These are phyloP conservation scores for Aurantiochytrium sp. DNA, from an alignment of 108 stramenopile species.

Conservation along the genomic window DNA sequence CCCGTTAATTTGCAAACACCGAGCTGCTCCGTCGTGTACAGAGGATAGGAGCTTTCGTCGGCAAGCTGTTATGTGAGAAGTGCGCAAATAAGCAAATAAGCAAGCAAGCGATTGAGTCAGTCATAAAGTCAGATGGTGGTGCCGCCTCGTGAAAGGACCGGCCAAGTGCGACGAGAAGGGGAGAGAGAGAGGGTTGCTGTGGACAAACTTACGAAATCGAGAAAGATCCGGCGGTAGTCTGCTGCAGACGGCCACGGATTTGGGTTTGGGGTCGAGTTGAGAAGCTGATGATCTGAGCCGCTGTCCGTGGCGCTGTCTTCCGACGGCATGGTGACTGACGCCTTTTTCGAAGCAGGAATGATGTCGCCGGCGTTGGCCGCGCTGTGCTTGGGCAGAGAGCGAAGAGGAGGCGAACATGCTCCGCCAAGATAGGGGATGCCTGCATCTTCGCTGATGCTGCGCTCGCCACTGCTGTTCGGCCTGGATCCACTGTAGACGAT, in stretches of 20 bases:
- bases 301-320: not conserved
- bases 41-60: not conserved
- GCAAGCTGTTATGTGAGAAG: not conserved
- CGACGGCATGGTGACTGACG: not conserved
- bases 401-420: not conserved
- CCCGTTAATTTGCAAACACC: not conserved
- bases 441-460: not conserved
- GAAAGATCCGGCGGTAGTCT: not conserved
- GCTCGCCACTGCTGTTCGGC: not conserved
- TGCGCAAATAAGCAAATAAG: too few species aligned
- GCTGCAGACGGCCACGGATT: conserved; percentile 5
- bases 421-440: not conserved
- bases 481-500: not conserved
- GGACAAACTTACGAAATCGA: not conserved
- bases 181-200: not conserved
- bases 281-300: not conserved
- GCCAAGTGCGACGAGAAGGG: not conserved
- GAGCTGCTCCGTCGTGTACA: conserved; percentile 1
- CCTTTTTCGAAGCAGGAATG: not conserved
- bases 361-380: not conserved
- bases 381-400: not conserved
- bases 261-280: not conserved
- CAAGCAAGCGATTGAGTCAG: too few species aligned
- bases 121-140: too few species aligned
- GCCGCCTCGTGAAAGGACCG: too few species aligned